phyloP scores from a whole-genome alignment of 805 yeast genomes.

The Danielia reshetovae region DNA sequence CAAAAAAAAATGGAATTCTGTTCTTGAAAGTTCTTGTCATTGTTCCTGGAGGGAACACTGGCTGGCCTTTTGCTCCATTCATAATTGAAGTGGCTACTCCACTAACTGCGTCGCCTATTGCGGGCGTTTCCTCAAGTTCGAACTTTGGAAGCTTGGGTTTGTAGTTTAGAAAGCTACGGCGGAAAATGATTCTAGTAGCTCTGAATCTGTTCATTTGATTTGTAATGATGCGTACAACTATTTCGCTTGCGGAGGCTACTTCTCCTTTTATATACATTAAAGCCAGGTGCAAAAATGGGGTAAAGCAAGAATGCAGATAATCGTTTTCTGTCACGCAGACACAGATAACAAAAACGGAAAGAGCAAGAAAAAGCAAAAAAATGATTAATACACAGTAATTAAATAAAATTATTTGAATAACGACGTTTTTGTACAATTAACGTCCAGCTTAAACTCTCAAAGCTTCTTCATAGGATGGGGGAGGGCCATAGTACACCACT shows the following conservation, averaged over 20 bases:
- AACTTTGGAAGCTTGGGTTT: background rate
- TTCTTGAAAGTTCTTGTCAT: background rate
- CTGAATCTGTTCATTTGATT: background rate
- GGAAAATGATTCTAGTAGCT: background rate
- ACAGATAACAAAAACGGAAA: too few relatives aligned
- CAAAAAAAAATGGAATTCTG: background rate
- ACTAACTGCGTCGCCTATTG: too few relatives aligned
- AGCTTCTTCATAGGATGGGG: slow-evolving; percentile 63
- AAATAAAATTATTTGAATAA: too few relatives aligned
- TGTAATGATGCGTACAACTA: too few relatives aligned
- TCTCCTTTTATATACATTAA: too few relatives aligned
- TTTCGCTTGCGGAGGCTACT: too few relatives aligned
- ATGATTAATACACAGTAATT: background rate
- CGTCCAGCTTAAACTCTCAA: slow-evolving; percentile 36
- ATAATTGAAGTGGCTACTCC: background rate
- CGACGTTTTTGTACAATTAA: too few relatives aligned
- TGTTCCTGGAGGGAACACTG: background rate
- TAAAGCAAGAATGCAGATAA: too few relatives aligned
- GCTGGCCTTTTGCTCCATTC: background rate
- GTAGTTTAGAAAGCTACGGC: background rate
- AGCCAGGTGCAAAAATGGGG: too few relatives aligned
- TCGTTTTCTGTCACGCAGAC: too few relatives aligned
- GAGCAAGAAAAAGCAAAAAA: background rate
- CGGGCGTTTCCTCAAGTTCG: too few relatives aligned
- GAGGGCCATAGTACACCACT: slow-evolving; percentile 53